phyloP scores from a whole-genome alignment of 176 grass and related monocot species.

The Ananas comosus region DNA sequence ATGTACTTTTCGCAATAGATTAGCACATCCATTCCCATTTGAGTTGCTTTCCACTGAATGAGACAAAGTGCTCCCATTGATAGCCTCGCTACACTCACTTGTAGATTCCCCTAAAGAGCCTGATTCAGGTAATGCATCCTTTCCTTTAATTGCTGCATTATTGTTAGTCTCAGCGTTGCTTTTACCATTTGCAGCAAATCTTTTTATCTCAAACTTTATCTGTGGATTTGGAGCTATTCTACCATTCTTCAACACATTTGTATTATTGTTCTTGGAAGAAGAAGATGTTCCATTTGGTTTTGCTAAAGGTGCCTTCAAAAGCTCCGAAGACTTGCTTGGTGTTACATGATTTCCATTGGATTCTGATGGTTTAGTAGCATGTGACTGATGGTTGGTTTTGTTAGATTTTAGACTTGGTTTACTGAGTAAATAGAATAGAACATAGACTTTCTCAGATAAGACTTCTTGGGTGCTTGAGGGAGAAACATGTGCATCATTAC shows the following conservation, averaged over 20 bases:
- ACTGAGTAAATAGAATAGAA: constrained; percentile 91
- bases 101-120: constrained; percentile 19
- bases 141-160: constrained; percentile 22
- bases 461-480: constrained; percentile 76
- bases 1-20: constrained; percentile 8
- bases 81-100: constrained; percentile 9
- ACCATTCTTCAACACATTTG: constrained; percentile 41
- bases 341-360: constrained; percentile 43
- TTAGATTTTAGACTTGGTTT: constrained; percentile 49
- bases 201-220: constrained; percentile 52
- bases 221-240: constrained; percentile 42
- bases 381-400: constrained; percentile 53
- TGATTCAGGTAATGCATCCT: constrained; percentile 12
- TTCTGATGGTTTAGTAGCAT: constrained; percentile 52
- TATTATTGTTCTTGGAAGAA: constrained; percentile 32
- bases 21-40: constrained; percentile 37
- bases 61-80: constrained; percentile 15
- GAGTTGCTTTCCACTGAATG: constrained; percentile 16
- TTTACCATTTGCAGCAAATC: constrained; percentile 43
- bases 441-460: constrained; percentile 95
- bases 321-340: constrained; percentile 32
- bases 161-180: constrained; percentile 27
- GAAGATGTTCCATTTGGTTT: constrained; percentile 44
- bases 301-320: constrained; percentile 36
- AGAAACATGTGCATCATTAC: constrained; percentile 93